These are phyloP conservation scores for Fraxinus dipetala DNA, from an alignment of 305 asterid species.

Conservation along the genomic window DNA sequence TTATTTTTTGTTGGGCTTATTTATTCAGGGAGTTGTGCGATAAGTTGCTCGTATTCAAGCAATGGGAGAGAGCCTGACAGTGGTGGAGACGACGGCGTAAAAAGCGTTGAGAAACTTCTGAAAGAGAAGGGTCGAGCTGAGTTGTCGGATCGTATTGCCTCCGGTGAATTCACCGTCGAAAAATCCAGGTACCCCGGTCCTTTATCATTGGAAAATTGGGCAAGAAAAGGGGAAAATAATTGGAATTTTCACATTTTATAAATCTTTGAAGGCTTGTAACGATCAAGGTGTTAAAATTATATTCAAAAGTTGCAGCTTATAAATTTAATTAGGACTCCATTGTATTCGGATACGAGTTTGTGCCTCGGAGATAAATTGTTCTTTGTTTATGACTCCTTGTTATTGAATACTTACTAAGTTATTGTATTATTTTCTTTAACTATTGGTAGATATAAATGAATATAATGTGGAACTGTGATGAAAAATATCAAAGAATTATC, in stretches of 20 bases:
- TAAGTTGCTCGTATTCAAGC: constrained; percentile 54
- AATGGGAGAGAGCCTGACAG: constrained; percentile 43
- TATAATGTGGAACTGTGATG: not conserved
- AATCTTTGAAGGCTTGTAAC: not conserved
- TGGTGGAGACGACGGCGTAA: constrained; percentile 35
- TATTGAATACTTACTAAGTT: not conserved
- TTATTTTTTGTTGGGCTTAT: not conserved
- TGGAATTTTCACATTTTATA: not conserved
- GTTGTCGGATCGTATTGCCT: constrained; percentile 83
- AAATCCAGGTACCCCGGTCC: constrained; percentile 48
- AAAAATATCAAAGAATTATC: not conserved
- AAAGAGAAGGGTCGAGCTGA: constrained; percentile 71
- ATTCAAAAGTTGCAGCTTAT: not conserved
- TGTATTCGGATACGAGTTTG: not conserved
- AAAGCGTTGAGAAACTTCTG: constrained; percentile 55
- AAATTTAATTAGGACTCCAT: not conserved
- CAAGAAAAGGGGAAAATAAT: not conserved
- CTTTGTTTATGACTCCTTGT: not conserved
- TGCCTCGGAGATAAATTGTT: not conserved
- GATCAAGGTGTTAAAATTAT: not conserved
- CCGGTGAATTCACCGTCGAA: constrained; percentile 78
- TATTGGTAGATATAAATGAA: not conserved
- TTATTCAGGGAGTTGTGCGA: constrained; percentile 44
- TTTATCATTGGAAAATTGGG: not conserved
- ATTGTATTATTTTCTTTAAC: not conserved